Evolutionary conservation across 257 asterid species (phyloP), one percentile per base, ranked within the genome.

Genomic region (Solanum clarkiae): DNA sequence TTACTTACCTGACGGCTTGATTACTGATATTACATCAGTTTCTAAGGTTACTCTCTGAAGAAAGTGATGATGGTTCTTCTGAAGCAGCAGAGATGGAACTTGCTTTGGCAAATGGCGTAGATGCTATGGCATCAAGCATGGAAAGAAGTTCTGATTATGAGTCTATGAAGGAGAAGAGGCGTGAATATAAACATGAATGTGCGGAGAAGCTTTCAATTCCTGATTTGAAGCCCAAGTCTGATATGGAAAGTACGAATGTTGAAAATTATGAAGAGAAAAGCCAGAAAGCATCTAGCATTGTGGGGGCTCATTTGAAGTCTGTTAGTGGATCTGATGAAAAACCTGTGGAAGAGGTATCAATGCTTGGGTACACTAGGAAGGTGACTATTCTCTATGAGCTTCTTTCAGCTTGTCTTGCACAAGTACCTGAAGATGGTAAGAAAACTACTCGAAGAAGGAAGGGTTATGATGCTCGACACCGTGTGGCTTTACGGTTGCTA

Each of bases 381-480:
- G 86, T 93, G 80, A 77, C 91, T 80, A 94, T 95, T 88, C 91
- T 95, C 3, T 92, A 93, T 54, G 98, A 94, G 88, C 95, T 95
- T 90, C 92, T 95, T 69, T 88, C 98, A 59, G 99, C 97, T 86
- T 95, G 99, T 91, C 91, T 95, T 42, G 93, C 97, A 66, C 84
- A 92, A 87, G 40, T 80, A 84, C 92, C 91, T 71, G 95, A 87
- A 91, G 93, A 89, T 53, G 57, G 80, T 74, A 88, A 94, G 87
- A 88, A 88, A 81, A 56, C 88, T 70, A 90, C 89, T 71, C 85
- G 87, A 57, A 88, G 86, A 84, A 90, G 93, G 86, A 92, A 90
- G 85, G 99, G 99, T 29, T 94, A 94, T 84, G 99, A 95, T 89
- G 97, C 99, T 26, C 90, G 99, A 87, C 95, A 93, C 86, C 97